phyloP scores from a whole-genome alignment of 2,329 filamentous ascomycete genomes.

The Geoglossum cookeanum region DNA sequence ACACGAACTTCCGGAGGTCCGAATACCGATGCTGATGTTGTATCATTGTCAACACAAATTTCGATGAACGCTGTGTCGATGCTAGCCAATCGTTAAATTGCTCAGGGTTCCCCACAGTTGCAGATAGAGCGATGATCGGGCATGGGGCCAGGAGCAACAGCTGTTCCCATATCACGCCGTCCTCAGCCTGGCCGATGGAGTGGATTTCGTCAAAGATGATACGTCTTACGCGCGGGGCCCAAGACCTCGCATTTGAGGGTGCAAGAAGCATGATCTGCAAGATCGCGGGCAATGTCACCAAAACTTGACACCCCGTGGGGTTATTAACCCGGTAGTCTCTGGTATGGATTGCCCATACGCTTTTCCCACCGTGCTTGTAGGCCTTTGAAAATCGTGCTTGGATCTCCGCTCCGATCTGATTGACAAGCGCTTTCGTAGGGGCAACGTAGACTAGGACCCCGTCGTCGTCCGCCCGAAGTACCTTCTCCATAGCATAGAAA shows the following conservation, averaged over 20 bases:
- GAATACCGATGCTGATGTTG: slow-evolving; percentile 52
- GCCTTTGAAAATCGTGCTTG: slow-evolving; percentile 54
- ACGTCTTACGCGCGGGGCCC: slow-evolving; percentile 47
- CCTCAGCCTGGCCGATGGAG: slow-evolving; percentile 57
- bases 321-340: slow-evolving; percentile 59
- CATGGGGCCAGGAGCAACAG: slow-evolving; percentile 54
- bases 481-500: slow-evolving; percentile 67
- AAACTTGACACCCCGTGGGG: slow-evolving; percentile 49
- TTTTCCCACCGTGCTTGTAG: slow-evolving; percentile 39
- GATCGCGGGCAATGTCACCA: slow-evolving; percentile 62
- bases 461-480: slow-evolving; percentile 48
- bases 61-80: slow-evolving; percentile 42
- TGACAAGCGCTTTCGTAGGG: slow-evolving; percentile 64
- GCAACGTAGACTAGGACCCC: slow-evolving; percentile 61
- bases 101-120: slow-evolving; percentile 56
- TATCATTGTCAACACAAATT: slow-evolving; percentile 46
- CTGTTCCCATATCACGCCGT: slow-evolving; percentile 64
- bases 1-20: slow-evolving; percentile 58
- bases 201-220: slow-evolving; percentile 76
- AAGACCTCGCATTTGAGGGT: slow-evolving; percentile 44
- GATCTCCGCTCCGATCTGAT: slow-evolving; percentile 65
- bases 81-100: slow-evolving; percentile 52
- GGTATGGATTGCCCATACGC: slow-evolving; percentile 64
- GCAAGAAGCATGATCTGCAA: slow-evolving; percentile 59
- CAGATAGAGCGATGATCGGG: slow-evolving; percentile 61